Conservation (phyloP, 805 yeast species). For the Candida vartiovaarae region DNA sequence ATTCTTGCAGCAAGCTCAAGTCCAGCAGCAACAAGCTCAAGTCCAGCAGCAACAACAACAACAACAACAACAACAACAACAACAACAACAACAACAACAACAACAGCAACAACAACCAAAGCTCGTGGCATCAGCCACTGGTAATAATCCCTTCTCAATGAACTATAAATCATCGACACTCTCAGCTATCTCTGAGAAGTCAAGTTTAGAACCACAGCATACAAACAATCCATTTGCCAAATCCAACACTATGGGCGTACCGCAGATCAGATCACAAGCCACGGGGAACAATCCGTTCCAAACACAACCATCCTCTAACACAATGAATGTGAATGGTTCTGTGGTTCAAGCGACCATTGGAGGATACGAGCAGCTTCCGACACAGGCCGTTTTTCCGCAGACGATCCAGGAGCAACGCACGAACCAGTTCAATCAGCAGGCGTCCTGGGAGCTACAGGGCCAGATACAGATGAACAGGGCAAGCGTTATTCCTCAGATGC, state of each 20-base stretch:
- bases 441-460: constrained; percentile 29
- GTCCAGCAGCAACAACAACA: constrained; percentile 7
- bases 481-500: constrained; percentile 1
- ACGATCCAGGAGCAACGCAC: constrained; percentile 38
- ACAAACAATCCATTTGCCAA: constrained; percentile 25
- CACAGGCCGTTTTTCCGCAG: constrained; percentile 63
- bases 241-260: constrained; percentile 1
- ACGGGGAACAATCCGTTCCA: constrained; percentile 36
- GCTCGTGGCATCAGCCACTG: constrained; percentile 16
- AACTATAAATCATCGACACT: constrained; percentile 11
- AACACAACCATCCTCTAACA: constrained; percentile 22
- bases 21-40: constrained; percentile 5
- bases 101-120: constrained; percentile 3
- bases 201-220: constrained; percentile 9
- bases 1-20: constrained; percentile 20
- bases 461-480: constrained; percentile 16
- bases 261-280: constrained; percentile 16
- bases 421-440: constrained; percentile 33
- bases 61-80: constrained; percentile 10
- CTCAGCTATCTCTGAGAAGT: constrained; percentile 9
- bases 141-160: constrained; percentile 26
- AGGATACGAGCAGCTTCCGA: constrained; percentile 60
- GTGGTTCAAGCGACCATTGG: constrained; percentile 48
- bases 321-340: constrained; percentile 15
- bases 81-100: constrained; percentile 4